A percentile compares a stretch with the other conserved stretches of the same genome.
Conservation (phyloP, 2,329 filamentous ascomycete genomes). For the Blastomyces parvus region DNA sequence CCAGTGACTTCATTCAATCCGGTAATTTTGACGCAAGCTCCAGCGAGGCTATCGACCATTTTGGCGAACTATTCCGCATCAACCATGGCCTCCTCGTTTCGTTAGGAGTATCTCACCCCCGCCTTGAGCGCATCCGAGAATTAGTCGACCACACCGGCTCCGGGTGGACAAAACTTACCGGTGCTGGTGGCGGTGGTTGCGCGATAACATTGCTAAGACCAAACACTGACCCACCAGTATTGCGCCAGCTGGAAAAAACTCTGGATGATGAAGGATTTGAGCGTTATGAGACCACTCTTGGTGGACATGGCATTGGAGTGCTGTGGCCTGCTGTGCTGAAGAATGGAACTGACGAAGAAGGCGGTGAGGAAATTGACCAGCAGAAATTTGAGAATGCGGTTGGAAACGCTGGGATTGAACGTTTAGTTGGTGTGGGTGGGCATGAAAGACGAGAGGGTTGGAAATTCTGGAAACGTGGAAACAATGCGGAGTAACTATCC, state of each 20-base stretch:
- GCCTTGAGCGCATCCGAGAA: constrained; percentile 82
- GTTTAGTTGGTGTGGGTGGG: constrained; percentile 67
- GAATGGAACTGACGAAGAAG: constrained; percentile 70
- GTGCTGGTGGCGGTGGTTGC: constrained; percentile 89
- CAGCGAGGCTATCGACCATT: constrained; percentile 54
- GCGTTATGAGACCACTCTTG: constrained; percentile 80
- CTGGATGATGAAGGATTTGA: constrained; percentile 65
- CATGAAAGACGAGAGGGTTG: constrained; percentile 64
- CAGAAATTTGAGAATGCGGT: constrained; percentile 79
- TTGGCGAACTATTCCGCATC: constrained; percentile 83
- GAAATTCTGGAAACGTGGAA: constrained; percentile 64
- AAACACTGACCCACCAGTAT: constrained; percentile 45
- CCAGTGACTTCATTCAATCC: constrained; percentile 46
- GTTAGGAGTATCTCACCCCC: constrained; percentile 87
- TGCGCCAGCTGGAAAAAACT: constrained; percentile 55
- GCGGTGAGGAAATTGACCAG: constrained; percentile 85
- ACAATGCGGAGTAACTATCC: background rate
- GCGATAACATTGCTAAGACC: constrained; percentile 83
- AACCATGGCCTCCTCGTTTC: constrained; percentile 91
- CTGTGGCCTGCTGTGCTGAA: constrained; percentile 86
- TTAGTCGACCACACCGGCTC: constrained; percentile 80
- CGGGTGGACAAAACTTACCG: constrained; percentile 95
- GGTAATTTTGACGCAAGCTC: constrained; percentile 59
- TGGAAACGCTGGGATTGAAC: constrained; percentile 76
- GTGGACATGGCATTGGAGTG: constrained; percentile 87